Evolutionary conservation across 805 yeast genomes (phyloP).

Genomic region (Ogataea paradorogensis): DNA sequence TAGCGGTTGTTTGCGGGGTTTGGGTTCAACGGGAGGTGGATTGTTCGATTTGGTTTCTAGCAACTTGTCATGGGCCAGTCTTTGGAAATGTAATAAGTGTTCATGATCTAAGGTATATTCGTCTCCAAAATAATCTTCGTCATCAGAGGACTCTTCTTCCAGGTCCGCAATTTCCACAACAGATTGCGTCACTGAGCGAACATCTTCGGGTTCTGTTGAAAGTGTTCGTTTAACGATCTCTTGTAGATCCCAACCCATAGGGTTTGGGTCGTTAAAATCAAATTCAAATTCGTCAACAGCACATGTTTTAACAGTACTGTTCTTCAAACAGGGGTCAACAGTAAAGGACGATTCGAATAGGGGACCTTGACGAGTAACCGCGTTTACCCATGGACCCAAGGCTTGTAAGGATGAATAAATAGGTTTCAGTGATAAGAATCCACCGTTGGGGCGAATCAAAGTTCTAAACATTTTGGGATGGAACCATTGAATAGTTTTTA

Average conservation of each 20-base stretch:
- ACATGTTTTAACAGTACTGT: conserved; percentile 19
- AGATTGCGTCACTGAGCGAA: conserved; percentile 2
- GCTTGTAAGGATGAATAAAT: background rate
- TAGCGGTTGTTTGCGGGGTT: background rate
- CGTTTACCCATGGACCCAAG: background rate
- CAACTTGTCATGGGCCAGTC: conserved; percentile 1
- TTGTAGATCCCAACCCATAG: conserved; percentile 31
- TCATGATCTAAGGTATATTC: conserved; percentile 28
- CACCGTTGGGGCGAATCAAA: conserved; percentile 6
- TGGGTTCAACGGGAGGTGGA: too few relatives aligned
- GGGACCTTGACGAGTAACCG: background rate
- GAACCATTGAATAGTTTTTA: background rate
- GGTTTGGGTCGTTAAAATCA: conserved; percentile 28
- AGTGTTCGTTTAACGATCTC: background rate
- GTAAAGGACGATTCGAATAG: conserved; percentile 4
- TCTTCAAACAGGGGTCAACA: conserved; percentile 2
- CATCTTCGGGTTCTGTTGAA: background rate
- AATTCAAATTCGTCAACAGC: conserved; percentile 33
- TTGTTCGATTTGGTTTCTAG: too few relatives aligned
- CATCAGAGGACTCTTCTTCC: conserved; percentile 15
- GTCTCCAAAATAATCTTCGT: conserved; percentile 14
- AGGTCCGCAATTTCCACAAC: conserved; percentile 8
- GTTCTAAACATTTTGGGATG: background rate
- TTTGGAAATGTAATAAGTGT: conserved; percentile 14
- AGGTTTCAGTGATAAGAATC: conserved; percentile 1